A percentile compares a stretch with the other conserved stretches of the same genome.
These are phyloP conservation scores for Vigna hirtella DNA, from an alignment of 306 rosid genomes.

Conservation along the genomic window DNA sequence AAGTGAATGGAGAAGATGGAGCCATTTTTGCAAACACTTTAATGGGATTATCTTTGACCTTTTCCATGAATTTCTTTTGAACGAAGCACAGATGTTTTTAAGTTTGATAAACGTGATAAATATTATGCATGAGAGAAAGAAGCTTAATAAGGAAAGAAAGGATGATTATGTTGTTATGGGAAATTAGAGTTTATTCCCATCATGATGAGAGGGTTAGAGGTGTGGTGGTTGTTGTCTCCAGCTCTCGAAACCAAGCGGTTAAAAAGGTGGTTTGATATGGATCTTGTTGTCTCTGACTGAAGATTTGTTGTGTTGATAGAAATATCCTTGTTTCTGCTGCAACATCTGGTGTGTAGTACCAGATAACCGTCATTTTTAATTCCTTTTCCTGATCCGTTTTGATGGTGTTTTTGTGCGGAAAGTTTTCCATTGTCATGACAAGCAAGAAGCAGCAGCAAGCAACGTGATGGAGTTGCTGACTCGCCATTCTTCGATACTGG, in stretches of 20 bases:
- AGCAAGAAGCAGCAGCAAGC: background rate
- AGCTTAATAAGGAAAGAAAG: too few relatives aligned
- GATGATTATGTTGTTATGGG: too few relatives aligned
- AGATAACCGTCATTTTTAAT: conserved; percentile 50
- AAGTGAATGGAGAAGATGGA: background rate
- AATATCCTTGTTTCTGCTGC: conserved; percentile 23
- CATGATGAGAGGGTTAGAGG: conserved; percentile 7
- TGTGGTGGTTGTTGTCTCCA: conserved; percentile 40
- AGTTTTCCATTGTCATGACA: conserved; percentile 32
- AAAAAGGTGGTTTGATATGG: conserved; percentile 39
- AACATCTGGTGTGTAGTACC: background rate
- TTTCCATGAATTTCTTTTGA: too few relatives aligned
- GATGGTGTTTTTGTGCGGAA: conserved; percentile 27
- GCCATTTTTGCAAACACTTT: too few relatives aligned
- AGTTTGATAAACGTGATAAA: too few relatives aligned
- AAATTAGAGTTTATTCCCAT: conserved; percentile 32
- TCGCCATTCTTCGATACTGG: background rate
- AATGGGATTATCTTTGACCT: too few relatives aligned
- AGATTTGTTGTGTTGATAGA: conserved; percentile 45
- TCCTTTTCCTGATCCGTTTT: conserved; percentile 20
- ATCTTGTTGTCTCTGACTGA: conserved; percentile 42
- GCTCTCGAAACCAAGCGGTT: conserved; percentile 31
- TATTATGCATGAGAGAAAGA: too few relatives aligned
- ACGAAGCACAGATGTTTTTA: too few relatives aligned
- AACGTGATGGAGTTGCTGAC: background rate